Evolutionary conservation across 257 asterid species (phyloP).

Genomic region (Haberlea rhodopensis): DNA sequence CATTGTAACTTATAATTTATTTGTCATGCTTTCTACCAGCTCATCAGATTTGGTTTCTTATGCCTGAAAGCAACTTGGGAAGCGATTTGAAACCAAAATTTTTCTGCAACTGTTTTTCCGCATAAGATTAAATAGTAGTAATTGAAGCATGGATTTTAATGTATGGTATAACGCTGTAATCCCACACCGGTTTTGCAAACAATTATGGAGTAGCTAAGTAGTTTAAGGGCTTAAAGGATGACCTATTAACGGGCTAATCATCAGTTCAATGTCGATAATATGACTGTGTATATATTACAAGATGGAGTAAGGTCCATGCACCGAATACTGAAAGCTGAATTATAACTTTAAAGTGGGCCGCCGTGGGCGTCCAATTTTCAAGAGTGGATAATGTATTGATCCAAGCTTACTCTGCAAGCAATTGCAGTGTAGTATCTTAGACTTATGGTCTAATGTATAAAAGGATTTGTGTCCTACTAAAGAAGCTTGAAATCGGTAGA

Average conservation of each 20-base stretch:
- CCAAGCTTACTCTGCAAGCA: too few species aligned
- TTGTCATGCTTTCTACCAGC: background rate
- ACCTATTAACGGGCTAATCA: background rate
- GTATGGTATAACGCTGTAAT: too few species aligned
- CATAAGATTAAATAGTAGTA: too few species aligned
- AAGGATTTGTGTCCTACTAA: background rate
- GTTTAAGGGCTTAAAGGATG: background rate
- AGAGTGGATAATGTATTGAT: background rate
- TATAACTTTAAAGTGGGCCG: background rate
- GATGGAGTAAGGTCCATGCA: background rate
- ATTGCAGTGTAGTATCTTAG: background rate
- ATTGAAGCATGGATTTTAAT: background rate
- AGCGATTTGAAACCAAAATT: background rate
- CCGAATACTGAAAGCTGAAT: background rate
- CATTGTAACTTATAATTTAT: background rate
- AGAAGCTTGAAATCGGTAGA: background rate
- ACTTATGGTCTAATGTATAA: background rate
- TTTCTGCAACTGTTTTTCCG: background rate
- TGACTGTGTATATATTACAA: background rate
- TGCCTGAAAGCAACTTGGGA: background rate
- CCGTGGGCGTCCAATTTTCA: background rate
- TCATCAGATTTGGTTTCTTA: background rate
- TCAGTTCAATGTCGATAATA: background rate
- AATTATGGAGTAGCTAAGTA: background rate
- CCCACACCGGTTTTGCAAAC: background rate